Conservation (phyloP, 176 grass and related monocot species). For the Carex scoparia region DNA sequence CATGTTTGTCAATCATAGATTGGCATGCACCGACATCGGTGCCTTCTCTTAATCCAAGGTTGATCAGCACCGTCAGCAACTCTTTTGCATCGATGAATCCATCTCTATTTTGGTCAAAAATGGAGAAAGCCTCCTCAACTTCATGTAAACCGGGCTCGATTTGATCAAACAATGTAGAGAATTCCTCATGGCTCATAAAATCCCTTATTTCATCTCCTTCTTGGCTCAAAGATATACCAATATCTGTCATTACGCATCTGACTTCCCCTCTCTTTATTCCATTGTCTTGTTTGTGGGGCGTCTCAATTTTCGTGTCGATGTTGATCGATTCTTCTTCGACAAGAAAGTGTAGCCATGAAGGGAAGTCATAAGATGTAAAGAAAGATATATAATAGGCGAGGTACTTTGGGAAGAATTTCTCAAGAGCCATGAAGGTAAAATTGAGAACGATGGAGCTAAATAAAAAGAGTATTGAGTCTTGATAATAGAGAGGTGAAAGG, state of each 20-base stretch:
- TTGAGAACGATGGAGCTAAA: neutral
- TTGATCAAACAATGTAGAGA: constrained; percentile 48
- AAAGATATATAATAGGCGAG: neutral
- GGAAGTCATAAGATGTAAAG: neutral
- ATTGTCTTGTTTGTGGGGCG: neutral
- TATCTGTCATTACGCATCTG: neutral
- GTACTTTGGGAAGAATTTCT: constrained; percentile 20
- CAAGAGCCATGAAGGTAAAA: neutral
- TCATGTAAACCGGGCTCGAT: constrained; percentile 75
- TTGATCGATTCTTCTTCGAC: neutral
- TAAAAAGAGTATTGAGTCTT: neutral
- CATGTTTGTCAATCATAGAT: constrained; percentile 42
- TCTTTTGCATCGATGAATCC: constrained; percentile 65
- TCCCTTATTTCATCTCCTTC: constrained; percentile 7
- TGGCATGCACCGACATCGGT: constrained; percentile 35
- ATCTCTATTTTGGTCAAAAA: constrained; percentile 61
- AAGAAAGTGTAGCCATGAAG: neutral
- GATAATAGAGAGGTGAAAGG: neutral
- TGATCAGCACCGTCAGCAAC: constrained; percentile 37
- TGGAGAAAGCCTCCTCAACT: constrained; percentile 52
- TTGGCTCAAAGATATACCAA: constrained; percentile 5
- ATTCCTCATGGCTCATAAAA: constrained; percentile 28
- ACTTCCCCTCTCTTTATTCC: neutral
- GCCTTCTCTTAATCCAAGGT: constrained; percentile 50
- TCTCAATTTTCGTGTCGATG: neutral